Base-by-base conservation (phyloP, 805 yeast genomes). In the Kodamaea kakaduensis region DNA sequence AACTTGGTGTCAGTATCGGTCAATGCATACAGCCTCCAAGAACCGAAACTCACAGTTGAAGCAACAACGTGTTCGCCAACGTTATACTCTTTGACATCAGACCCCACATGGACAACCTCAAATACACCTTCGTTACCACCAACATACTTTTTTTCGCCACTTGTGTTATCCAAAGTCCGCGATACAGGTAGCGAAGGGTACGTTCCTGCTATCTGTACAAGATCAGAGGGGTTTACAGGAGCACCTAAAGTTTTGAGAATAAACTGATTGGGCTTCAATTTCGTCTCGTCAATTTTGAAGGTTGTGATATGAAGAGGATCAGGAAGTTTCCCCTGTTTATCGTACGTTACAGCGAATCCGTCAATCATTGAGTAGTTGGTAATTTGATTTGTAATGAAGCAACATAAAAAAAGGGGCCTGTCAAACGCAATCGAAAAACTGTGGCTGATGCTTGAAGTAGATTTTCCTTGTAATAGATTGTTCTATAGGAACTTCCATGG, bases 151-250 rank as follows among this genome's bases (percentile, higher is more conserved):
- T 17, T 15, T 5, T 15, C 14, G 7, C 25, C 38, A 9, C 12
- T 14, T 12, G 38, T 29, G 32, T 34, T 34, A 21, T 29, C 38
- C 33, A 34, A 34, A 6, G 17, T 15, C 10, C 25, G 25, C 24
- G 25, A 30, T 18, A 30, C 14, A 0, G 95, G 95, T 38, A 69
- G 73, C 7, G 87, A 74, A 1, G 95, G 95, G 48, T 89, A 89
- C 0, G 81, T 85, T 14, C 96, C 97, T 54, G 81, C 85, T 27
- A 81, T 67, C 58, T 87, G 96, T 51, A 83, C 83, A 53, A 86
- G 67, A 54, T 89, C 97, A 0, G 95, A 83, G 0, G 97, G 97
- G 53, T 89, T 89, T 43, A 89, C 71, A 1, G 97, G 96, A 43
- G 84, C 75, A 0, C 94, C 95, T 24, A 88, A 54, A 1, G 88